phyloP scores from a whole-genome alignment of 2,329 filamentous ascomycete species.

The Epichloe uncinata region DNA sequence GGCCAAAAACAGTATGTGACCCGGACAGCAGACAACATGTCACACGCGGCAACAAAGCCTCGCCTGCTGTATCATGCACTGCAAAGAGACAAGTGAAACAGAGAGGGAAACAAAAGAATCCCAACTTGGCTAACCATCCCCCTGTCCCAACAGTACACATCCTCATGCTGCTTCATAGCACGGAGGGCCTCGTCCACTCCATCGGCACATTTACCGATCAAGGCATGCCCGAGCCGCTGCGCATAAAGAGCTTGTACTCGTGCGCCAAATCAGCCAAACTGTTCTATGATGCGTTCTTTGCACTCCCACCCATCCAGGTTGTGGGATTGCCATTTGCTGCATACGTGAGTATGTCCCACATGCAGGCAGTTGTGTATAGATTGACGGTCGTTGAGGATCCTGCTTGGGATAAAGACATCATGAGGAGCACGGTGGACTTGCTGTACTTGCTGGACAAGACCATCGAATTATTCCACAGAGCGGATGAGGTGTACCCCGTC shows the following conservation, averaged over 20 bases:
- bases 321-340: conserved; percentile 20
- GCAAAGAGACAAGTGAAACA: too few relatives aligned
- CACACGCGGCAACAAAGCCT: too few relatives aligned
- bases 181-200: conserved; percentile 20
- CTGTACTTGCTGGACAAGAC: conserved; percentile 21
- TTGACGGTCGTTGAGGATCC: conserved; percentile 26
- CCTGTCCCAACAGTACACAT: conserved; percentile 14
- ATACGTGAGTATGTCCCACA: conserved; percentile 22
- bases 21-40: background rate
- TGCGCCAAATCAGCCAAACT: conserved; percentile 21
- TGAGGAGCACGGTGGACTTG: conserved; percentile 23
- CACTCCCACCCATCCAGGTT: conserved; percentile 16
- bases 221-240: conserved; percentile 17
- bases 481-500: conserved; percentile 16
- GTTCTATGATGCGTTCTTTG: conserved; percentile 25
- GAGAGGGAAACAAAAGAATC: too few relatives aligned
- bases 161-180: conserved; percentile 16
- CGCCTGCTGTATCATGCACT: too few relatives aligned
- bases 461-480: conserved; percentile 18
- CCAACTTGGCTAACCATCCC: background rate
- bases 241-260: conserved; percentile 23
- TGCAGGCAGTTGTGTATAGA: conserved; percentile 24
- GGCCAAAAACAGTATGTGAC: conserved; percentile 16
- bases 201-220: conserved; percentile 19
- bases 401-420: conserved; percentile 26